phyloP scores from a whole-genome alignment of 192 early-diverging fungal genomes.

The Helicostylum pulchrum region DNA sequence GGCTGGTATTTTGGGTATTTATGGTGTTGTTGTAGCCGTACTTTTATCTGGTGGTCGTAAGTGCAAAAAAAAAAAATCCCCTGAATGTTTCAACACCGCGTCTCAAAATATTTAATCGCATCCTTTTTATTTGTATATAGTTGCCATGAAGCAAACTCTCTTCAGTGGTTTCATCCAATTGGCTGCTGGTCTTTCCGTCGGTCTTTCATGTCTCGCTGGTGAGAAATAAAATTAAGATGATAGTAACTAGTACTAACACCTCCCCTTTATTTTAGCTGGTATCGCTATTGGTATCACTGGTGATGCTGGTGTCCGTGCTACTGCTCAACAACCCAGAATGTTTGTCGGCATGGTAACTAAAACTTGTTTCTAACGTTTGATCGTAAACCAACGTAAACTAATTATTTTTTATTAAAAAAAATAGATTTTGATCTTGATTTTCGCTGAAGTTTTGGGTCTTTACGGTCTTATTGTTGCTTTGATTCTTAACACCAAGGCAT shows the following conservation, averaged over 20 bases:
- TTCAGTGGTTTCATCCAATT: slow-evolving; percentile 88
- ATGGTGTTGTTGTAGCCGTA: slow-evolving; percentile 95
- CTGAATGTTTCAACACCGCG: slow-evolving; percentile 1
- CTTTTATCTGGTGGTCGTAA: slow-evolving; percentile 78
- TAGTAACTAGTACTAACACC: background rate
- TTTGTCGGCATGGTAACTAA: slow-evolving; percentile 81
- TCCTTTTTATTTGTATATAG: slow-evolving; percentile 22
- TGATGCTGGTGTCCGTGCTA: slow-evolving; percentile 90
- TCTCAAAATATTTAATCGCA: slow-evolving; percentile 36
- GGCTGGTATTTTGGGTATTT: slow-evolving; percentile 98
- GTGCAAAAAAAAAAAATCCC: slow-evolving; percentile 38
- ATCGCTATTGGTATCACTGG: slow-evolving; percentile 97
- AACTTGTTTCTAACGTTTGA: slow-evolving; percentile 1
- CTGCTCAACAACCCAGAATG: slow-evolving; percentile 84
- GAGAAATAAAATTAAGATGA: background rate
- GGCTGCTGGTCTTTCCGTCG: slow-evolving; percentile 89
- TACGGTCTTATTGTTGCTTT: slow-evolving; percentile 97
- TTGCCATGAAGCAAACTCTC: slow-evolving; percentile 42
- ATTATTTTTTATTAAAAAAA: slow-evolving; percentile 39
- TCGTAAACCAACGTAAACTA: slow-evolving; percentile 4
- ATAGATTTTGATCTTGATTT: slow-evolving; percentile 90
- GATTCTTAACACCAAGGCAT: slow-evolving; percentile 94
- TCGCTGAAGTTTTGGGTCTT: slow-evolving; percentile 97
- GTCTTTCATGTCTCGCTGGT: slow-evolving; percentile 80
- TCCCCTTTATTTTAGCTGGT: slow-evolving; percentile 62